Percentiles rank a stretch among this genome's conserved stretches.
Evolutionary conservation across 345 rosid genomes (phyloP).

Genomic region (Theobroma cacao): DNA sequence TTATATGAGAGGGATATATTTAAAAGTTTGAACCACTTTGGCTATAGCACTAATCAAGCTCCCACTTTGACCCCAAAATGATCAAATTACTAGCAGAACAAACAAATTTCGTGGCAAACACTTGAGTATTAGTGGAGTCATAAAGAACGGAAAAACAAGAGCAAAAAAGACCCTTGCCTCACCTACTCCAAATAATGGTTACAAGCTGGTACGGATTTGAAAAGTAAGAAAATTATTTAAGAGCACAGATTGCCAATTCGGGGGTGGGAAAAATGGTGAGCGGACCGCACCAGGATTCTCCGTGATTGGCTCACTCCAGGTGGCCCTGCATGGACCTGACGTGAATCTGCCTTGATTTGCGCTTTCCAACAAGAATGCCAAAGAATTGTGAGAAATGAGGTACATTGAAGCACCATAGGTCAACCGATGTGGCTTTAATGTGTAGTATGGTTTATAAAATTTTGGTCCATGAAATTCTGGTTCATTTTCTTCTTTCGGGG

Average conservation of each 20-base stretch:
- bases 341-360: not conserved
- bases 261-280: not conserved
- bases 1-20: not conserved
- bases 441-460: no score
- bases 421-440: not conserved
- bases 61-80: not conserved
- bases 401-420: not conserved
- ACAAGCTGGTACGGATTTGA: not conserved
- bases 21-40: not conserved
- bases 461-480: not conserved
- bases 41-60: not conserved
- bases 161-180: not conserved
- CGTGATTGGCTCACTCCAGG: not conserved
- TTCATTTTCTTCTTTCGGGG: not conserved
- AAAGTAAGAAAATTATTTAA: not conserved
- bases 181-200: not conserved
- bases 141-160: not conserved
- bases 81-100: not conserved
- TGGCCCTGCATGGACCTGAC: not conserved
- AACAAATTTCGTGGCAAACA: not conserved
- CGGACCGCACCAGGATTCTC: not conserved
- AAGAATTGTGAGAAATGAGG: not conserved
- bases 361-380: not conserved
- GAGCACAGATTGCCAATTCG: not conserved
- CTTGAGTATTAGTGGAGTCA: not conserved